Evolutionary conservation across 352 stramenopile species (phyloP).

Genomic region (Pythium vanterpoolii): DNA sequence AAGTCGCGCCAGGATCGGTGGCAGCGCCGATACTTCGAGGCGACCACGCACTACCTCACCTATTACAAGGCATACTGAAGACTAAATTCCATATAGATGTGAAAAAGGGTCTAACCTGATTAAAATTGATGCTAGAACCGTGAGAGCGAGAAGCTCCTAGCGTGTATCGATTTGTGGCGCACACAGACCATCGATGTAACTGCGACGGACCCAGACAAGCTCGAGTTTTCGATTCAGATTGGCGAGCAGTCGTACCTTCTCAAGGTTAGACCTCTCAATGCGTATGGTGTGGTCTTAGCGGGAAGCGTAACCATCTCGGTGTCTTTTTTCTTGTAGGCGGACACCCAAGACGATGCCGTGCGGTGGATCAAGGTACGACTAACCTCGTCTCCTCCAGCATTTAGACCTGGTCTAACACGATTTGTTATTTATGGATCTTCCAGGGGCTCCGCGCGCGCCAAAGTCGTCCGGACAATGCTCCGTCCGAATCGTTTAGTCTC

Average conservation of each 20-base stretch:
- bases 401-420: neutral
- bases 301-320: neutral
- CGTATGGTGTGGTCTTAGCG: neutral
- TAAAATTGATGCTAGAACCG: slow-evolving; percentile 40
- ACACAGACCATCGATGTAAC: slow-evolving; percentile 79
- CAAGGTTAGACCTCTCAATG: slow-evolving; percentile 32
- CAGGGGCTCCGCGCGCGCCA: slow-evolving; percentile 71
- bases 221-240: slow-evolving; percentile 85
- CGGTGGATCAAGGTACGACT: slow-evolving; percentile 46
- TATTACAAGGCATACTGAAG: slow-evolving; percentile 99
- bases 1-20: slow-evolving; percentile 91
- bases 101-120: neutral
- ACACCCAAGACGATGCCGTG: slow-evolving; percentile 61
- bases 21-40: slow-evolving; percentile 98
- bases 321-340: slow-evolving; percentile 31
- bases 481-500: slow-evolving; percentile 80
- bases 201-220: slow-evolving; percentile 42
- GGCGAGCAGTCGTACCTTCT: slow-evolving; percentile 86
- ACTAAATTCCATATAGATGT: neutral
- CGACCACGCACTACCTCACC: slow-evolving; percentile 96
- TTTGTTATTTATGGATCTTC: no score
- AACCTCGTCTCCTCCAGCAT: neutral
- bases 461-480: slow-evolving; percentile 60
- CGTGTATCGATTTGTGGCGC: slow-evolving; percentile 86
- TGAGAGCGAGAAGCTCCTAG: slow-evolving; percentile 84